These are phyloP conservation scores for Dioscorea alata DNA, from an alignment of 106 monocot species.

Conservation along the genomic window DNA sequence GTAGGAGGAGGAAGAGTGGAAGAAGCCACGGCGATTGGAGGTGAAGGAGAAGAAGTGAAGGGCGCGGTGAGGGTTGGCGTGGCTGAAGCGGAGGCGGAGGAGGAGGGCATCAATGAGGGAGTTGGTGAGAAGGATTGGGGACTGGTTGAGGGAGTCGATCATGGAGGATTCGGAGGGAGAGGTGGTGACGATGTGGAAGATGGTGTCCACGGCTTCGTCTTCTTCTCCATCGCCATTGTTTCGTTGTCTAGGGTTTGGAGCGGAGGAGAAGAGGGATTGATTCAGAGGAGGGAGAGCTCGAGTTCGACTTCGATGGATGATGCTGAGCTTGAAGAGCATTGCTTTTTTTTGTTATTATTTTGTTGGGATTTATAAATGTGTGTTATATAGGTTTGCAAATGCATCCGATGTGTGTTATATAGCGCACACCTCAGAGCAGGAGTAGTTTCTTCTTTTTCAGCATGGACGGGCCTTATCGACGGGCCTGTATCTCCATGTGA, in stretches of 20 bases:
- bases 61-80: constrained; percentile 46
- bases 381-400: too few relatives aligned
- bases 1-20: constrained; percentile 45
- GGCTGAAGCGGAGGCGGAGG: constrained; percentile 55
- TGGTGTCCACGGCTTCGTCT: constrained; percentile 6
- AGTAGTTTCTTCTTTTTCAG: too few relatives aligned
- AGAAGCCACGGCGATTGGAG: constrained; percentile 22
- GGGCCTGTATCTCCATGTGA: too few relatives aligned
- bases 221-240: too few relatives aligned
- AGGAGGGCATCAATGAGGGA: constrained; percentile 63
- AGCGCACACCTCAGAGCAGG: too few relatives aligned
- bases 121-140: constrained; percentile 38
- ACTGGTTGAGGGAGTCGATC: constrained; percentile 26
- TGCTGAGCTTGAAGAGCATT: too few relatives aligned
- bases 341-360: too few relatives aligned
- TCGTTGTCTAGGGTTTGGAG: background rate
- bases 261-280: background rate
- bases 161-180: constrained; percentile 40
- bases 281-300: too few relatives aligned
- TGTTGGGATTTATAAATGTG: too few relatives aligned
- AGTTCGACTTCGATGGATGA: too few relatives aligned
- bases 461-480: too few relatives aligned
- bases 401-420: too few relatives aligned
- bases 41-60: constrained; percentile 51
- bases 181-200: constrained; percentile 54